Evolutionary conservation across 75 land plant genomes (phyloP).

Genomic region (Cupressus sempervirens): DNA sequence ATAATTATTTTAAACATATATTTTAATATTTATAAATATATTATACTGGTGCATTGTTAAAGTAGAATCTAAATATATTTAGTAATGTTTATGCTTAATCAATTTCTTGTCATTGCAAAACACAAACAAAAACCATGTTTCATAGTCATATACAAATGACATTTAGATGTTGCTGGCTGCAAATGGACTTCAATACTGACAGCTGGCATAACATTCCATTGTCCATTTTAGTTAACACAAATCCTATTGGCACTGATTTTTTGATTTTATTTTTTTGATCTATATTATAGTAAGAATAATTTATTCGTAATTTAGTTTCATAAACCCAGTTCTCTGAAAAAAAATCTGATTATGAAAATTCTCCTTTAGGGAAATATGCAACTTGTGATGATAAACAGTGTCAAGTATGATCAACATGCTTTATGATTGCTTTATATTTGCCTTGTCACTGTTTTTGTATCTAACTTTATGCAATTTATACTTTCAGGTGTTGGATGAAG

Average conservation of each 20-base stretch:
- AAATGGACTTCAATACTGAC: neutral
- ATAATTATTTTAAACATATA: too few relatives aligned
- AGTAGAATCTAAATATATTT: too few relatives aligned
- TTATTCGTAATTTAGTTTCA: neutral
- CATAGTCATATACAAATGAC: neutral
- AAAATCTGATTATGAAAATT: neutral
- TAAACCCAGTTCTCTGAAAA: neutral
- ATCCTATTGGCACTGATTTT: neutral
- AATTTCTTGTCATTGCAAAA: too few relatives aligned
- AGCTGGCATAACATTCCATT: neutral
- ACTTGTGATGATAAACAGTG: neutral
- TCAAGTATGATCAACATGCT: neutral
- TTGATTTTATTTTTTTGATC: neutral
- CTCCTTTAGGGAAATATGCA: neutral
- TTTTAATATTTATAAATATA: too few relatives aligned
- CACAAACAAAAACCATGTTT: too few relatives aligned
- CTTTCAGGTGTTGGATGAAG: conserved; percentile 89
- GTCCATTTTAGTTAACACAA: neutral
- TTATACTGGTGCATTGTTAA: too few relatives aligned
- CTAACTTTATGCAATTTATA: neutral
- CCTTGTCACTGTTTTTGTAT: neutral
- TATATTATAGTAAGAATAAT: neutral
- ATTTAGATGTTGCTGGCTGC: neutral
- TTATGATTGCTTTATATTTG: neutral
- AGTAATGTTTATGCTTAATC: too few relatives aligned